Evolutionary conservation across 2,329 filamentous ascomycete genomes (phyloP).

Genomic region (Pseudopyricularia javanii): DNA sequence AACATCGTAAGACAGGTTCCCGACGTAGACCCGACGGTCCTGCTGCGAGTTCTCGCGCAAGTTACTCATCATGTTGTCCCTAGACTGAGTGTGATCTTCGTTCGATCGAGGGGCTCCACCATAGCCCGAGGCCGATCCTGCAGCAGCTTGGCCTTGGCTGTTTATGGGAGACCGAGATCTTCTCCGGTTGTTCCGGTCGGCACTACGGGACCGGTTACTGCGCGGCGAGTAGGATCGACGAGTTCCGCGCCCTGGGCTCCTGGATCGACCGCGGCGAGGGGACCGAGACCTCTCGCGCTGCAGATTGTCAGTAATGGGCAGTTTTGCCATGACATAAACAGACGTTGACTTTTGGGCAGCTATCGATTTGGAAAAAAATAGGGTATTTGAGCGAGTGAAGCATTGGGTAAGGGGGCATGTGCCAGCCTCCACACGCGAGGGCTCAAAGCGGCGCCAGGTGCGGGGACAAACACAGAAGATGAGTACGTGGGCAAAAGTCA

Average conservation of each 20-base stretch:
- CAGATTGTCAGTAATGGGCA: constrained; percentile 14
- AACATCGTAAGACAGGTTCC: constrained; percentile 97
- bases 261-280: constrained; percentile 67
- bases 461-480: not conserved
- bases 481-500: not conserved
- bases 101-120: constrained; percentile 61
- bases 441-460: not conserved
- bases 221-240: constrained; percentile 71
- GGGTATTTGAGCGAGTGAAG: not conserved
- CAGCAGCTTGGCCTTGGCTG: constrained; percentile 54
- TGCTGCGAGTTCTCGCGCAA: constrained; percentile 93
- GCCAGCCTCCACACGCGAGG: not conserved
- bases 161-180: constrained; percentile 82
- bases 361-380: not conserved
- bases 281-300: constrained; percentile 79
- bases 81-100: constrained; percentile 72
- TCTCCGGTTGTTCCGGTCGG: constrained; percentile 61
- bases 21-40: constrained; percentile 98
- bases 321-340: not conserved
- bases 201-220: constrained; percentile 63
- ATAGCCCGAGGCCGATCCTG: constrained; percentile 58
- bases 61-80: constrained; percentile 93
- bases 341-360: not conserved
- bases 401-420: not conserved
- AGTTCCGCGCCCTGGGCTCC: constrained; percentile 62